Conservation (phyloP, 805 yeast species). For the Metschnikowia cubensis region DNA sequence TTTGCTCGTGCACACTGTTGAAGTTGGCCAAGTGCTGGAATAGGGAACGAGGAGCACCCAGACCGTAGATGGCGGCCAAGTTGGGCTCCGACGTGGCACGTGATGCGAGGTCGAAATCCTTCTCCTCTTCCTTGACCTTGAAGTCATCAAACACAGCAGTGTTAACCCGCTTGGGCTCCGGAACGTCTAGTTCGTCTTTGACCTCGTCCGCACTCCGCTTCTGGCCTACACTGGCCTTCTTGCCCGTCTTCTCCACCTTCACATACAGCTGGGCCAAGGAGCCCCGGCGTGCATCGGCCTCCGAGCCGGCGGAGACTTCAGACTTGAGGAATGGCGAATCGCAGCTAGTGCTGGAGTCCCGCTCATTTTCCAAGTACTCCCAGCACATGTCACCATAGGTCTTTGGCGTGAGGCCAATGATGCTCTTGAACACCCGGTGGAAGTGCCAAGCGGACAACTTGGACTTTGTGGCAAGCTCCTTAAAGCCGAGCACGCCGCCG, state of each 20-base stretch:
- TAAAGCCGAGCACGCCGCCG: constrained; percentile 79
- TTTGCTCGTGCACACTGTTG: background rate
- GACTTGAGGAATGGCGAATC: background rate
- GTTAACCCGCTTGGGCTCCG: constrained; percentile 7
- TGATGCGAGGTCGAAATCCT: constrained; percentile 12
- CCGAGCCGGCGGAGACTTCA: constrained; percentile 3
- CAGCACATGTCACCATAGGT: constrained; percentile 84
- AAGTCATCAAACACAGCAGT: background rate
- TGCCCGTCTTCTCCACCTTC: background rate
- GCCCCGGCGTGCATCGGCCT: background rate
- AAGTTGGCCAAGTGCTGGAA: constrained; percentile 10
- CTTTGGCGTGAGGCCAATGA: constrained; percentile 84
- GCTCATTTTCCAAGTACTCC: constrained; percentile 44
- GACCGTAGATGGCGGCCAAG: constrained; percentile 8
- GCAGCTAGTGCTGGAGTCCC: constrained; percentile 1
- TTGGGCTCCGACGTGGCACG: constrained; percentile 21
- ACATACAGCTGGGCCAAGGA: background rate
- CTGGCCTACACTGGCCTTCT: background rate
- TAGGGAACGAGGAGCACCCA: constrained; percentile 6
- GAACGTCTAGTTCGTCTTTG: constrained; percentile 6
- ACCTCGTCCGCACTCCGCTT: background rate
- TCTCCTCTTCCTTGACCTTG: constrained; percentile 4
- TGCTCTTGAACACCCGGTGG: constrained; percentile 82
- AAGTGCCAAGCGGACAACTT: constrained; percentile 90
- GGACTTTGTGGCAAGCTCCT: constrained; percentile 81